Percentiles rank a stretch among this genome's conserved stretches.
These are phyloP conservation scores for Phytophthora citricola DNA, from an alignment of 352 stramenopile species.

Conservation along the genomic window DNA sequence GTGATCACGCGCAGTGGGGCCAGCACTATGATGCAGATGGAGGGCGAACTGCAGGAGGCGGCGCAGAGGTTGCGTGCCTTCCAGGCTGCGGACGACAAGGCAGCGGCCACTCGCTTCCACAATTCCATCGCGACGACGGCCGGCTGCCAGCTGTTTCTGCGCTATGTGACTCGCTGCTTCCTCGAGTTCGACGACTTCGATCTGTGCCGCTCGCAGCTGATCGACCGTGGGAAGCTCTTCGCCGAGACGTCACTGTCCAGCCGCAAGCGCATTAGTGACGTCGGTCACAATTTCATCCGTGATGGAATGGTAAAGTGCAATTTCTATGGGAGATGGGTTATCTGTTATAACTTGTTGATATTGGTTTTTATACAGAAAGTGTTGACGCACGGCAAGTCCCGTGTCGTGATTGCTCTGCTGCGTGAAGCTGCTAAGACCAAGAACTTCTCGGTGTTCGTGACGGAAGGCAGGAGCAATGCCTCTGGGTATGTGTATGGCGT, in stretches of 20 bases:
- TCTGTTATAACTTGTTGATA: slow-evolving; percentile 2
- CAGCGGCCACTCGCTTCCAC: slow-evolving; percentile 59
- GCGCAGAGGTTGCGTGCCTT: slow-evolving; percentile 73
- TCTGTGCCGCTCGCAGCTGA: slow-evolving; percentile 89
- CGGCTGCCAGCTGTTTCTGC: slow-evolving; percentile 94
- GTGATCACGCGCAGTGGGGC: slow-evolving; percentile 91
- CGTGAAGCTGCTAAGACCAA: slow-evolving; percentile 92
- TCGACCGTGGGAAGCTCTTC: slow-evolving; percentile 94
- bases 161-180: slow-evolving; percentile 94
- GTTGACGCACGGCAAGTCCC: slow-evolving; percentile 94
- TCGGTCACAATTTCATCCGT: slow-evolving; percentile 95
- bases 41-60: slow-evolving; percentile 92
- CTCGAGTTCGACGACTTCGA: slow-evolving; percentile 94
- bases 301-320: slow-evolving; percentile 82
- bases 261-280: slow-evolving; percentile 92
- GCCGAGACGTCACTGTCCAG: slow-evolving; percentile 92
- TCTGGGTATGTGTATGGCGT: slow-evolving; percentile 69
- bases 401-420: slow-evolving; percentile 93
- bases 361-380: slow-evolving; percentile 63
- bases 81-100: slow-evolving; percentile 47
- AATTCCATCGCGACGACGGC: slow-evolving; percentile 92
- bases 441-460: slow-evolving; percentile 94
- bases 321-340: neutral
- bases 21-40: slow-evolving; percentile 97
- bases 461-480: slow-evolving; percentile 92